Percentiles rank a stretch among this genome's conserved stretches.
Evolutionary conservation across 139 green algal species (phyloP).

Genomic region (Penium margaritaceum): DNA sequence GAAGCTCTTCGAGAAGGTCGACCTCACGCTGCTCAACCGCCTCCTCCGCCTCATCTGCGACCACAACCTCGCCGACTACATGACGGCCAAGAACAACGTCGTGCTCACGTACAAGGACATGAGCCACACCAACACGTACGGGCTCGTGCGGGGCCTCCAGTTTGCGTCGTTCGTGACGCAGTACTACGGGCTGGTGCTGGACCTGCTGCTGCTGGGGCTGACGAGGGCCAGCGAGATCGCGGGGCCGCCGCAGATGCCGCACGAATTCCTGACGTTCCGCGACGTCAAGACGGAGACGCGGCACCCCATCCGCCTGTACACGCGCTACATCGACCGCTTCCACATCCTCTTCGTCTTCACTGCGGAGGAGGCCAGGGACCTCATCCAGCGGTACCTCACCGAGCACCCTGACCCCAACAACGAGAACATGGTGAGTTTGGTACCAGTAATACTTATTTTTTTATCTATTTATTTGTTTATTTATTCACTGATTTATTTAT

Average conservation of each 20-base stretch:
- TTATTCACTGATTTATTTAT: no score
- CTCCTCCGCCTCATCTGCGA: conserved; percentile 95
- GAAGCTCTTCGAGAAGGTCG: conserved; percentile 98
- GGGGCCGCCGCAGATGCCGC: conserved; percentile 80
- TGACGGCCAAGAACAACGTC: conserved; percentile 73
- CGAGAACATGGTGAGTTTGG: conserved; percentile 97
- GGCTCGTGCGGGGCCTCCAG: conserved; percentile 93
- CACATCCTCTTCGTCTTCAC: conserved; percentile 83
- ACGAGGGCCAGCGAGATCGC: conserved; percentile 90
- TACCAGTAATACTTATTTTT: no score
- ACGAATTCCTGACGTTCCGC: conserved; percentile 93
- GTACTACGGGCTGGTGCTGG: conserved; percentile 93
- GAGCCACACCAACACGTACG: conserved; percentile 96
- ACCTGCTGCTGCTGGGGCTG: conserved; percentile 93
- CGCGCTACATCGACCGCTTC: conserved; percentile 82
- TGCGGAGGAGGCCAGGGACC: conserved; percentile 75
- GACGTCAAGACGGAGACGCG: conserved; percentile 75
- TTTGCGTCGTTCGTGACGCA: conserved; percentile 90
- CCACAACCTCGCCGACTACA: conserved; percentile 99
- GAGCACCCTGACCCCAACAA: conserved; percentile 99
- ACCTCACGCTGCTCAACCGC: conserved; percentile 93
- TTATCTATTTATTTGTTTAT: no score
- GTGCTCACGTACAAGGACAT: conserved; percentile 77
- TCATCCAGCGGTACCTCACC: conserved; percentile 79
- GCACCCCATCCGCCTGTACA: conserved; percentile 96